Percentiles rank a stretch among this genome's conserved stretches.
Evolutionary conservation across 768 basidiomycete species (phyloP).

Genomic region (Suillus decipiens): DNA sequence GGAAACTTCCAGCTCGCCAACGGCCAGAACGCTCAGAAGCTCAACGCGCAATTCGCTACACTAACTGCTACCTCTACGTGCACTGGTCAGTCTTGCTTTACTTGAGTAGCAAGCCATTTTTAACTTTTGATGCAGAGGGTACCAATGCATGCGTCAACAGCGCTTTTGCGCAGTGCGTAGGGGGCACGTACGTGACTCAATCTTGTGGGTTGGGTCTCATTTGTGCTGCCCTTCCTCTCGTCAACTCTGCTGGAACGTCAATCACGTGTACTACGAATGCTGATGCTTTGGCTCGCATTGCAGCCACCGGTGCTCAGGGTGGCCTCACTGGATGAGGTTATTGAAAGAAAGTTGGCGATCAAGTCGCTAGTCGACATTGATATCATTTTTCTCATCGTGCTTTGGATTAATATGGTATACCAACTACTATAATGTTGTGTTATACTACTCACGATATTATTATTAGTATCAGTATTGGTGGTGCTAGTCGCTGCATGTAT

Average conservation of each 20-base stretch:
- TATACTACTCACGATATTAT: not conserved
- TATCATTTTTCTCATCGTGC: not conserved
- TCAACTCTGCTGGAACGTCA: constrained; percentile 53
- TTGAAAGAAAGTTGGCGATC: not conserved
- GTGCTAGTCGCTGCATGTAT: constrained; percentile 10
- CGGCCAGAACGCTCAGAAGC: constrained; percentile 50
- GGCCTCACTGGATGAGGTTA: constrained; percentile 40
- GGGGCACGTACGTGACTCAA: constrained; percentile 37
- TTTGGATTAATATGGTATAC: not conserved
- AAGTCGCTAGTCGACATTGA: not conserved
- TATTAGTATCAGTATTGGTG: not conserved
- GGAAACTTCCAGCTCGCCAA: constrained; percentile 33
- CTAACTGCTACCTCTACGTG: constrained; percentile 50
- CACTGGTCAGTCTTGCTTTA: constrained; percentile 24
- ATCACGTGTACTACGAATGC: constrained; percentile 50
- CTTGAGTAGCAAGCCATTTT: constrained; percentile 17
- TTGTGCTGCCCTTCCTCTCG: constrained; percentile 56
- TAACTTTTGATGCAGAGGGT: constrained; percentile 22
- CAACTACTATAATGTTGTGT: not conserved
- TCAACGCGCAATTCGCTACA: constrained; percentile 52
- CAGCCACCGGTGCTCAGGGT: constrained; percentile 44
- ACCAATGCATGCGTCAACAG: constrained; percentile 51
- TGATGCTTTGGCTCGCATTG: constrained; percentile 46
- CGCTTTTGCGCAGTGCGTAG: constrained; percentile 56
- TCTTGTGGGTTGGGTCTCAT: constrained; percentile 32